Evolutionary conservation across 495 filamentous ascomycete species (phyloP), one percentile per base, ranked within the genome.

Genomic region (Daldinia decipiens): DNA sequence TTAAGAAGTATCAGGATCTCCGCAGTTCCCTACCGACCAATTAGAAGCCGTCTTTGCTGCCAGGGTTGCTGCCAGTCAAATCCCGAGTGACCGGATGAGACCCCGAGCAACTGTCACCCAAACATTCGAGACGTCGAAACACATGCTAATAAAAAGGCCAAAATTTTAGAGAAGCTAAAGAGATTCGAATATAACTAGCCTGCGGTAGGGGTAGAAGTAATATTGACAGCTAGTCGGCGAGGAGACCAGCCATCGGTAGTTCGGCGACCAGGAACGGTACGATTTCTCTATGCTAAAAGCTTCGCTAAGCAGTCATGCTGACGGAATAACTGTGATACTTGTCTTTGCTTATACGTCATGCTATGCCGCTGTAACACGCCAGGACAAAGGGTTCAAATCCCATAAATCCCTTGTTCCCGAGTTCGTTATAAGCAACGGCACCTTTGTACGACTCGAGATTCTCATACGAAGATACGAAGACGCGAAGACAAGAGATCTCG

Each of bases 31-130:
- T 68, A 32, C 43, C 15, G 19, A 39, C 75, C 75, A 77, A 77
- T 77, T 17, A 40, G 64, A 66, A 34, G 21, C 27, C 36, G 47
- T 26, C 17, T 47, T 61, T 55, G 24, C 21, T 66, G 67, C 45
- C 60, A 60, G 66, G 74, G 63, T 64, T 67, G 63, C 27, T 58
- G 50, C 27, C 74, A 63, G 31, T 68, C 75, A 76, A 77, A 77
- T 77, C 75, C 75, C 75, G 75, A 74, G 55, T 73, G 68, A 66
- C 73, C 68, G 67, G 69, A 65, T 39, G 59, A 71, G 67, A 73
- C 73, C 74, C 70, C 74, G 71, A 76, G 60, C 56, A 19, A 50
- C 17, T 67, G 39, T 59, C 55, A 51, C 68, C 63, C 68, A 43
- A 51, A 68, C 59, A 59, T 59, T 64, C 21, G 50, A 51, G 19